These are phyloP conservation scores for Lactifluus piperatus DNA, from an alignment of 768 basidiomycete species.

Conservation along the genomic window DNA sequence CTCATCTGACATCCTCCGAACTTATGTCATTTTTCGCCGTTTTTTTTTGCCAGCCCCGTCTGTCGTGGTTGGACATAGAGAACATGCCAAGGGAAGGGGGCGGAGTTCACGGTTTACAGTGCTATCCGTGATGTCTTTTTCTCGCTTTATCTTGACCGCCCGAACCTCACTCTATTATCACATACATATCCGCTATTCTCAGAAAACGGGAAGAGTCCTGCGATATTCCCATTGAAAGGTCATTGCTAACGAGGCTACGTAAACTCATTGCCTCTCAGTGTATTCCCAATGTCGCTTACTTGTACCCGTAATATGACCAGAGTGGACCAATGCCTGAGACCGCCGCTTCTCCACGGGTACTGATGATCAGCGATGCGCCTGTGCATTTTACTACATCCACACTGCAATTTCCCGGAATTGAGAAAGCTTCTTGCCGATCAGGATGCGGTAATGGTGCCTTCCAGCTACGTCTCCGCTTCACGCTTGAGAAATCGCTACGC, in stretches of 20 bases:
- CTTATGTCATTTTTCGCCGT: not conserved
- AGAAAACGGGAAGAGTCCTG: slow-evolving; percentile 7
- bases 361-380: slow-evolving; percentile 12
- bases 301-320: slow-evolving; percentile 20
- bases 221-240: slow-evolving; percentile 4
- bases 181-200: slow-evolving; percentile 4
- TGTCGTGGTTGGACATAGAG: slow-evolving; percentile 5
- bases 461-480: not conserved
- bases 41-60: not conserved
- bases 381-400: not conserved
- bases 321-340: slow-evolving; percentile 9
- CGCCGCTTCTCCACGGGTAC: slow-evolving; percentile 8
- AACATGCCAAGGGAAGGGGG: slow-evolving; percentile 11
- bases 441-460: slow-evolving; percentile 7
- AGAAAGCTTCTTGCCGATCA: slow-evolving; percentile 14
- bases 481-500: not conserved
- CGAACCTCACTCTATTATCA: slow-evolving; percentile 9
- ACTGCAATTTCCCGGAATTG: slow-evolving; percentile 11
- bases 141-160: slow-evolving; percentile 7
- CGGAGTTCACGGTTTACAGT: slow-evolving; percentile 6
- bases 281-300: slow-evolving; percentile 15
- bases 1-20: not conserved
- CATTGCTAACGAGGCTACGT: slow-evolving; percentile 18
- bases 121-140: slow-evolving; percentile 18
- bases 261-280: slow-evolving; percentile 14